Percentiles rank a stretch among this genome's conserved stretches.
phyloP scores from a whole-genome alignment of 2,329 filamentous ascomycete species.

The Aspergillus chevalieri region DNA sequence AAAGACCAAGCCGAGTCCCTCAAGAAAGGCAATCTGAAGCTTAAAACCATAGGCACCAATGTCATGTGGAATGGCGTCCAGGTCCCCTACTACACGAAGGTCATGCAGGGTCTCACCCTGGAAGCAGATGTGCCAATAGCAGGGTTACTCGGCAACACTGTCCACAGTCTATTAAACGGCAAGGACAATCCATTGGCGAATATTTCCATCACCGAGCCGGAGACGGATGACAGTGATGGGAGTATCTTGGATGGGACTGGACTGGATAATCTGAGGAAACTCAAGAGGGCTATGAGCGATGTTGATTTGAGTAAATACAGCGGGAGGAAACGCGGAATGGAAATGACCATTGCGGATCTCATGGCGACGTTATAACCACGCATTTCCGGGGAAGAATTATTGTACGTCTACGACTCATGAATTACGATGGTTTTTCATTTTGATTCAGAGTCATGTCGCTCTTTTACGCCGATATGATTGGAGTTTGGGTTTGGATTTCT shows the following conservation, averaged over 20 bases:
- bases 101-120: constrained; percentile 26
- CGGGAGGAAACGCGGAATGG: not conserved
- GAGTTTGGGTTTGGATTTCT: too few species aligned
- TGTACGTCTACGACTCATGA: too few species aligned
- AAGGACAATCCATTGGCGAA: constrained; percentile 8
- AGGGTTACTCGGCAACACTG: constrained; percentile 23
- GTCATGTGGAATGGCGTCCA: constrained; percentile 25
- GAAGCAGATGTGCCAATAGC: constrained; percentile 23
- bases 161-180: constrained; percentile 15
- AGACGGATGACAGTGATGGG: not conserved
- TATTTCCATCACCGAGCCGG: not conserved
- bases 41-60: constrained; percentile 21
- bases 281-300: not conserved
- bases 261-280: not conserved
- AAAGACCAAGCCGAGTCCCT: constrained; percentile 19
- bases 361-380: not conserved
- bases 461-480: too few species aligned
- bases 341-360: not conserved
- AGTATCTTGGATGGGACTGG: not conserved
- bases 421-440: too few species aligned
- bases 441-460: too few species aligned
- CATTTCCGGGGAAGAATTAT: too few species aligned
- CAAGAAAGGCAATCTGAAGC: constrained; percentile 20
- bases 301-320: not conserved
- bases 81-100: constrained; percentile 30